Percentiles rank a stretch among this genome's conserved stretches.
Evolutionary conservation across 345 rosid genomes (phyloP).

Genomic region (Gossypium herbaceum): DNA sequence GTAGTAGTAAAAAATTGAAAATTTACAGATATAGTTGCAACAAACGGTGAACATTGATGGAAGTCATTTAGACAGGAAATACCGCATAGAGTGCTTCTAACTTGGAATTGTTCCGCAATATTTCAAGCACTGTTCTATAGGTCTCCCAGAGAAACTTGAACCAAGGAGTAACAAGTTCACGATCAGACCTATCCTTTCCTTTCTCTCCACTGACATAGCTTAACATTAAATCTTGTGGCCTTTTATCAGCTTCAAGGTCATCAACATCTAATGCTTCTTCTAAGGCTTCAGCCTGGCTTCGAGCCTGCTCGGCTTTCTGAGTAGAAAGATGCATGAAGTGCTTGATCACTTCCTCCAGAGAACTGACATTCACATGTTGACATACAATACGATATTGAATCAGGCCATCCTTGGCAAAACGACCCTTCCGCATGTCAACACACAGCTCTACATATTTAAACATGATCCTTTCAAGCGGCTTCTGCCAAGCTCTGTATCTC

Average conservation of each 20-base stretch:
- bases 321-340: conserved; percentile 92
- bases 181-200: conserved; percentile 98
- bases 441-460: conserved; percentile 95
- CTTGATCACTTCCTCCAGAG: conserved; percentile 99
- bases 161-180: conserved; percentile 99
- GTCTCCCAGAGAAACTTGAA: conserved; percentile 99
- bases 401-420: conserved; percentile 94
- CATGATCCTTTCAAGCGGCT: conserved; percentile 86
- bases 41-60: not conserved
- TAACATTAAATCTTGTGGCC: conserved; percentile 96
- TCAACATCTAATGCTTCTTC: conserved; percentile 99
- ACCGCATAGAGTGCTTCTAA: conserved; percentile 98
- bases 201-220: conserved; percentile 99
- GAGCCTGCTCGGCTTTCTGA: conserved; percentile 97
- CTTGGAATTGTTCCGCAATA: conserved; percentile 96
- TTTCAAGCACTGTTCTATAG: conserved; percentile 95
- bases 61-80: conserved; percentile 22
- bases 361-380: conserved; percentile 90
- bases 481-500: conserved; percentile 96
- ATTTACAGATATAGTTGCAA: not conserved
- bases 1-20: not conserved
- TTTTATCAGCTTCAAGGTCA: conserved; percentile 97
- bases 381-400: conserved; percentile 95
- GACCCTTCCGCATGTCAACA: conserved; percentile 86
- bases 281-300: conserved; percentile 80